These are phyloP conservation scores for Passalora sequoiae DNA, from an alignment of 2,329 filamentous ascomycete species.

Conservation along the genomic window DNA sequence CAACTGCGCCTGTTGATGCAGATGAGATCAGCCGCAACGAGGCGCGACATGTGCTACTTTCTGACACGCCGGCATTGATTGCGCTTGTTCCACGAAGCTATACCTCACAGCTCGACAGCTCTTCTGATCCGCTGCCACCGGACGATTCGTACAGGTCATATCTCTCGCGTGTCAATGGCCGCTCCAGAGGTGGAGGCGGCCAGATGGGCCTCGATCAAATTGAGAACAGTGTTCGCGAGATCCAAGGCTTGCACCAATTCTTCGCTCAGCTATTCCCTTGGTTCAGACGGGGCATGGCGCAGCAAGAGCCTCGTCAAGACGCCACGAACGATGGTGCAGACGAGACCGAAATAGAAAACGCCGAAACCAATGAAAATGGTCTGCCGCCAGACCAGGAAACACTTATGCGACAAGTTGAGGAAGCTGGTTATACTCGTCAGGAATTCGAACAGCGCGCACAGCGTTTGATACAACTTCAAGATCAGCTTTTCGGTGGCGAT, in stretches of 20 bases:
- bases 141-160: constrained; percentile 34
- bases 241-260: constrained; percentile 27
- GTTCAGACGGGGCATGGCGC: constrained; percentile 18
- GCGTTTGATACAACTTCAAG: constrained; percentile 7
- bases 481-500: constrained; percentile 6
- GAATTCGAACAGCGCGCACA: constrained; percentile 7
- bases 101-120: constrained; percentile 61
- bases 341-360: constrained; percentile 3
- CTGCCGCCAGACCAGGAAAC: constrained; percentile 24
- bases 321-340: constrained; percentile 8
- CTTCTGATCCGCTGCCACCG: constrained; percentile 80
- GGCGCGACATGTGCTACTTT: constrained; percentile 72
- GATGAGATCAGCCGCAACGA: constrained; percentile 49
- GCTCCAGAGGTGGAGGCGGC: constrained; percentile 2
- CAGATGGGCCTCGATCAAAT: constrained; percentile 8
- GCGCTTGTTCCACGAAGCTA: constrained; percentile 61
- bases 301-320: constrained; percentile 3
- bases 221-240: constrained; percentile 24
- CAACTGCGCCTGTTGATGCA: constrained; percentile 38
- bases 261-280: constrained; percentile 30
- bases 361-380: constrained; percentile 8
- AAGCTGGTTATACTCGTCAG: constrained; percentile 20
- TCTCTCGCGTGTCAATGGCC: constrained; percentile 1
- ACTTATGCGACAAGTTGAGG: constrained; percentile 26
- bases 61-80: constrained; percentile 67